Base-by-base conservation (phyloP, 768 basidiomycete genomes). In the Chalciporus pseudorubinellus region DNA sequence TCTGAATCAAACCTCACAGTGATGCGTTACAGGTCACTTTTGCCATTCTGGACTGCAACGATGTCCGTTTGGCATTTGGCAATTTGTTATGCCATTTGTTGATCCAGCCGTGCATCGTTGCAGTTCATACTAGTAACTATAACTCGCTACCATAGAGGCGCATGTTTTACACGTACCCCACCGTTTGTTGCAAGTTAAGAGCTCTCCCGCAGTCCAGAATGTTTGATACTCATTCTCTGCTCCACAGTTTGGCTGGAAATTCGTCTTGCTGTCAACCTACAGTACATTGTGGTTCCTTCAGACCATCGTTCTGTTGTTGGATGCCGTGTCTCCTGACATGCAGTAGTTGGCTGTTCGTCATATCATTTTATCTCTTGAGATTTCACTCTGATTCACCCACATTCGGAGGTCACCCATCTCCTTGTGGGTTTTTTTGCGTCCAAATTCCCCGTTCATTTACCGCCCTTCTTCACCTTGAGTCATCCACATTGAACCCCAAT, bases 271-370 rank as follows among this genome's bases (percentile, higher is more conserved):
- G 18, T 26, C 13, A 13, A 2, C 12, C 16, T 42, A 14, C 14
- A 39, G 18, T 39, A n/a, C 33, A 24, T n/a, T 19, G 14, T 16
- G 28, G 22, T n/a, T 38, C 31, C 38, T 2, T 38, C 22, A 13
- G 31, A 14, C 36, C 2, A 13, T 16, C 16, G 3, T 13, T 20
- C 19, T 44, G 16, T 33, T 36, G 46, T 48, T 47, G 9, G 11
- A 10, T 9, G 20, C 24, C 44, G 33, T 42, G 38, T 44, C 36
- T 43, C 46, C n/a, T 11, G 18, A 44, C 62, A 61, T 52, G 54
- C 64, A 53, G 46, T 19, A 38, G 31, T 12, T 40, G 53, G 38
- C 64, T 48, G 61, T 60, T 42, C 14, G 44, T 63, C 60, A 44
- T 53, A 46, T 61, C 19, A 41, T 13, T 20, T 4, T 39, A 31